Evolutionary conservation across 805 yeast genomes (phyloP), one percentile per base, ranked within the genome.

Genomic region (Sugiyamaella qingdaonensis): DNA sequence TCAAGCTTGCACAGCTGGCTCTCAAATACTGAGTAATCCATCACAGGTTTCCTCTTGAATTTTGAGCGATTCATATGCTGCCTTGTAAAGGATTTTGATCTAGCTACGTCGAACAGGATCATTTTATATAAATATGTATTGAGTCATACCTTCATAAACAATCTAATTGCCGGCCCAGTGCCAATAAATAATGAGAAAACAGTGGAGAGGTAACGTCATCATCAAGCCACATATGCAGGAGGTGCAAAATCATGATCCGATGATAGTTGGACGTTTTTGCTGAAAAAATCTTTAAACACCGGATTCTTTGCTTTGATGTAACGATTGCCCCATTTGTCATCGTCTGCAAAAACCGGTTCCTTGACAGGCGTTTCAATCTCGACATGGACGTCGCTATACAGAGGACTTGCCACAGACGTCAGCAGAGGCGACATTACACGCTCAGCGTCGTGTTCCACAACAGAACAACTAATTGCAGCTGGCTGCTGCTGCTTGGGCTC

Each of bases 1-100:
- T 89, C 54, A 70, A 80, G 64, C 77, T 94, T 69, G 97, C 98
- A 5, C 73, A 71, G 53, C 61, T 64, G 51, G 78, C 77, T 29
- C 60, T 71, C 41, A 57, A 55, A 8, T 32, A 44, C n/a, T n/a
- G 29, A 24, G n/a, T n/a, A n/a, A n/a, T n/a, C n/a, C n/a, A n/a
- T n/a, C 21, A 19, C 29, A 48, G n/a, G n/a, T 27, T 32, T 32
- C 11, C 34, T 32, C 10, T 32, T 10, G 9, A 9, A 32, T 32
- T 10, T 32, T 32, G 34, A 32, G 34, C 9, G 34, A 32, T 9
- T 32, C 11, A 10, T 32, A 32, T 10, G n/a, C 34, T 32, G 34
- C 10, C 9, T 10, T n/a, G 11, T 24, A 7, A 24, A 24, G 29
- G 29, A 24, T 24, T n/a, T 24, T 24, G 29, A 24, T 24, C 3